Base-by-base conservation (phyloP, 805 yeast genomes). In the Teunomyces barrocoloradensis region DNA sequence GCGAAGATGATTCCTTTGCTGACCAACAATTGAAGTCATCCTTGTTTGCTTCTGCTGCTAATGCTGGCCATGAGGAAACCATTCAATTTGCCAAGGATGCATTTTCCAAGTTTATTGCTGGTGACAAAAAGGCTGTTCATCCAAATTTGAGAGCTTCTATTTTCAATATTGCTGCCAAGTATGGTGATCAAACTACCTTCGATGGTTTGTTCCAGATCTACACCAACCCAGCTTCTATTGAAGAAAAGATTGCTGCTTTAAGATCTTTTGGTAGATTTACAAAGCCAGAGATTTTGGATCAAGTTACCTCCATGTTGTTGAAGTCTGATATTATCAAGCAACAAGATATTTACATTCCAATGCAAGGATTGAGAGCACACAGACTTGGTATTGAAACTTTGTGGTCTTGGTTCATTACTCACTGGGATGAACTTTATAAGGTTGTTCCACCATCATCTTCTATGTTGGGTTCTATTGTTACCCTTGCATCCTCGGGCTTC, bases 361-460 rank as follows among this genome's bases (percentile, higher is more conserved):
- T 92, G 81, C 79, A 72, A 51, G 91, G 94, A 37, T 71, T 89
- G 72, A 74, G 85, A 57, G 60, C 78, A 12, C 82, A 82, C 58
- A 75, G 69, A 45, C 74, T 71, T 37, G 96, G 96, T 71, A 73
- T 85, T 49, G 80, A 80, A 54, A 78, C 81, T 10, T 68, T 85
- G 54, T 91, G 91, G 89, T 46, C 59, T 13, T 92, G 96, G 96
- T 60, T 82, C 56, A 75, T 78, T 57, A 58, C 50, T 11, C 84
- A 91, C 66, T 92, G 95, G 92, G 89, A 81, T 48, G 77, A 72
- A 39, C 61, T 92, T 50, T 68, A 69, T 56, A 76, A 80, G 63
- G 72, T 77, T 59, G 78, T 89, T 62, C 96, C 97, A 44, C 89
- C 96, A 12, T 85, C 89, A 10, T 77, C 85, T 53, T 77, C 89